These are phyloP conservation scores for Perilla frutescens DNA, from an alignment of 257 asterid species.

Conservation along the genomic window DNA sequence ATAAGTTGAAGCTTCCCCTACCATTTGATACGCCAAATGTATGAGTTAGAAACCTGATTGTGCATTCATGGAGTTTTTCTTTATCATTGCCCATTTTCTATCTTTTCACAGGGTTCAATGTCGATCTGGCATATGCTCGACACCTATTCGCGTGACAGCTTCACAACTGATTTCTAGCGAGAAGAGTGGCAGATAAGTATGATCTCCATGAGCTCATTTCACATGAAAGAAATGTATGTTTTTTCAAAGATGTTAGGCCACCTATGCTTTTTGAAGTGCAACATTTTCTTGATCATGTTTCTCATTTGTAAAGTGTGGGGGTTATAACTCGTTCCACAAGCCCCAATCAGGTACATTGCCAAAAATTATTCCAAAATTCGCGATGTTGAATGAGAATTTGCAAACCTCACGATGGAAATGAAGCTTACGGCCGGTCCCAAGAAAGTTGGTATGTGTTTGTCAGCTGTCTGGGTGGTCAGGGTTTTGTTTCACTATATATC, in stretches of 20 bases:
- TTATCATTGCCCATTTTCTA: no score
- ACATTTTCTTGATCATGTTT: background rate
- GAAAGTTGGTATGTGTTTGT: constrained; percentile 64
- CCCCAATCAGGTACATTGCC: constrained; percentile 76
- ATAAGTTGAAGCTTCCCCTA: no score
- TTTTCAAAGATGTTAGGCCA: background rate
- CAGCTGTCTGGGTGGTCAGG: no score
- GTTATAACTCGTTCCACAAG: no score
- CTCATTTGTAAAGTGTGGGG: no score
- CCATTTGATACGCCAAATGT: no score
- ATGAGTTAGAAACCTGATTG: no score
- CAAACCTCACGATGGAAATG: constrained; percentile 85
- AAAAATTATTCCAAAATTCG: constrained; percentile 94
- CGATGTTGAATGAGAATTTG: constrained; percentile 92
- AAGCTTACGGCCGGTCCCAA: constrained; percentile 97
- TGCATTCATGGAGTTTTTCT: no score
- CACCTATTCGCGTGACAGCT: no score
- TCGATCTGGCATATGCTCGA: no score
- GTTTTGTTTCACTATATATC: no score
- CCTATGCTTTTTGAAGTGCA: background rate
- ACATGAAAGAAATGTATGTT: background rate
- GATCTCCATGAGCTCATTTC: background rate
- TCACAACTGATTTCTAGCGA: no score
- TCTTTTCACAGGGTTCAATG: constrained; percentile 55
- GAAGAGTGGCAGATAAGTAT: constrained; percentile 59